A percentile compares a stretch with the other conserved stretches of the same genome.
Conservation (phyloP, 306 rosid genomes). For the Cicer cuneatum region DNA sequence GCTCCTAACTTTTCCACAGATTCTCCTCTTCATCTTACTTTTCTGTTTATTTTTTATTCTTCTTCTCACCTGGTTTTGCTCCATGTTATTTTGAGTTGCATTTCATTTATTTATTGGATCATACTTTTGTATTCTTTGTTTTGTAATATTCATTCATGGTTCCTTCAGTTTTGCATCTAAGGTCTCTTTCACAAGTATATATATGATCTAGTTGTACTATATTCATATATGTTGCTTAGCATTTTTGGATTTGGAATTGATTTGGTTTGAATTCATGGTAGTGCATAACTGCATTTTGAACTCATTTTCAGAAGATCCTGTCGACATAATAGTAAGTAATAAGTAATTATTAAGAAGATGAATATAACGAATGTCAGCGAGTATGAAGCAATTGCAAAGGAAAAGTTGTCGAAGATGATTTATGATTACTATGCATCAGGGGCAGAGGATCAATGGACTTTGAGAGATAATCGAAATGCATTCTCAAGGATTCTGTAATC, state of each 20-base stretch:
- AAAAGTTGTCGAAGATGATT: slow-evolving; percentile 85
- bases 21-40: not conserved
- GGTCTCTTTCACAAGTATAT: not conserved
- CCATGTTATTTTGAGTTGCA: not conserved
- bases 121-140: not conserved
- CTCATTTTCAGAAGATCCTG: not conserved
- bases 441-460: slow-evolving; percentile 96
- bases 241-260: slow-evolving; percentile 26
- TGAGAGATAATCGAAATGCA: slow-evolving; percentile 77
- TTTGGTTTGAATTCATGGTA: slow-evolving; percentile 36
- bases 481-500: slow-evolving; percentile 88
- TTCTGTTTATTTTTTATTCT: not conserved
- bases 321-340: not conserved
- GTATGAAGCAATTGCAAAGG: slow-evolving; percentile 85
- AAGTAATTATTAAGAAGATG: not conserved
- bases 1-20: not conserved
- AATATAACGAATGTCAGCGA: slow-evolving; percentile 81
- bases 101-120: not conserved
- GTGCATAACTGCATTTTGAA: not conserved
- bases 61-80: no score
- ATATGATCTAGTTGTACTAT: not conserved
- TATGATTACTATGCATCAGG: slow-evolving; percentile 95
- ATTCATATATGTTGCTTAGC: not conserved
- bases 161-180: not conserved
- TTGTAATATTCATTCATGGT: not conserved